Conservation (phyloP, 208 protist genomes). For the Crithidia brevicula region DNA sequence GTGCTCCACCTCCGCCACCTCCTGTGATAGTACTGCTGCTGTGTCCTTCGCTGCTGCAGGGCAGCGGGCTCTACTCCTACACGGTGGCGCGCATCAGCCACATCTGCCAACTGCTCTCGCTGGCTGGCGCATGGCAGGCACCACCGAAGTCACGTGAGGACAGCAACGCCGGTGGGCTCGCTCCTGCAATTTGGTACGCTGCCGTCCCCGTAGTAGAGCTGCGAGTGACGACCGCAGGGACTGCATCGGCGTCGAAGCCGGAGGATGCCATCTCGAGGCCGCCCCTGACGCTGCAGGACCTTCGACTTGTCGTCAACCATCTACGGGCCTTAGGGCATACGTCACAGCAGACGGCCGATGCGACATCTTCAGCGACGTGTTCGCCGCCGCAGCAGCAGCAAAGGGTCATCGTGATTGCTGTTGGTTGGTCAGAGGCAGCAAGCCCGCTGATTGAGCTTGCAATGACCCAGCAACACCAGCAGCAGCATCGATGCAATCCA, state of each 20-base stretch:
- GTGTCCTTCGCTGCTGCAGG: constrained; percentile 29
- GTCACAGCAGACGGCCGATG: no score
- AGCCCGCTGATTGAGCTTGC: constrained; percentile 47
- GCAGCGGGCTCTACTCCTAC: constrained; percentile 16
- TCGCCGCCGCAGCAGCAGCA: not conserved
- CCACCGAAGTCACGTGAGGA: not conserved
- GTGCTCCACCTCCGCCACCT: not conserved
- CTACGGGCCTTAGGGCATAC: constrained; percentile 10
- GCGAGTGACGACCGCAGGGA: not conserved
- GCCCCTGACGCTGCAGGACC: constrained; percentile 16
- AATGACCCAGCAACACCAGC: constrained; percentile 36
- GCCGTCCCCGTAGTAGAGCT: constrained; percentile 29
- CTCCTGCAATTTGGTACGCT: constrained; percentile 11
- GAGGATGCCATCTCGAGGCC: constrained; percentile 8
- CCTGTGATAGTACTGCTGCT: constrained; percentile 27
- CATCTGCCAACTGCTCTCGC: constrained; percentile 23
- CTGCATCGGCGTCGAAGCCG: constrained; percentile 7
- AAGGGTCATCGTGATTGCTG: constrained; percentile 32
- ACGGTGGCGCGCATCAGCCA: constrained; percentile 20
- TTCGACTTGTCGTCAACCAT: constrained; percentile 16
- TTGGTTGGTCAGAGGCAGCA: constrained; percentile 48
- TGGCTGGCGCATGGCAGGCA: constrained; percentile 16
- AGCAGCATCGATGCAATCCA: not conserved
- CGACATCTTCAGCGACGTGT: not conserved
- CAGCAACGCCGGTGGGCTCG: not conserved